phyloP scores from a whole-genome alignment of 441 rosid genomes.

The Populus hybrid region DNA sequence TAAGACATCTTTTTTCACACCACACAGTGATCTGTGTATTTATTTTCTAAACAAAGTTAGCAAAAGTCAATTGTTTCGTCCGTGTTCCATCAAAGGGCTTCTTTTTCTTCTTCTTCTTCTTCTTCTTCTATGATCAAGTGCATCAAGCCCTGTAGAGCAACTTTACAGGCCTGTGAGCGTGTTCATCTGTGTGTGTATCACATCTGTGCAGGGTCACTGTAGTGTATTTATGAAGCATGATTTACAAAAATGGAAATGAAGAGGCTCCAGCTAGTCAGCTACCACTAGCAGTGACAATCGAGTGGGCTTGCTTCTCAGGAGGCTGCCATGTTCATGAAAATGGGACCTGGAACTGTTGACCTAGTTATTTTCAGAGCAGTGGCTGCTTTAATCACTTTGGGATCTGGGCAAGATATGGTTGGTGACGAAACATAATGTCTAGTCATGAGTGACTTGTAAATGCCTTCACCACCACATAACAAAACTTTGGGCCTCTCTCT shows the following conservation, averaged over 20 bases:
- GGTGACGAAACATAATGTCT: background rate
- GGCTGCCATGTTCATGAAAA: background rate
- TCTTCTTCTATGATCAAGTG: background rate
- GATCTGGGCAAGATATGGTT: too few relatives aligned
- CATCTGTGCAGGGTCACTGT: background rate
- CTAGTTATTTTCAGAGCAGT: background rate
- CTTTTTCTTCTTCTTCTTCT: too few relatives aligned
- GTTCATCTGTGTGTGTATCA: background rate
- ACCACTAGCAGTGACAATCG: too few relatives aligned
- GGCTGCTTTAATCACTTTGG: slow-evolving; percentile 13
- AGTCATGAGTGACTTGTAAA: too few relatives aligned
- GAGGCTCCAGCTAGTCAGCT: background rate
- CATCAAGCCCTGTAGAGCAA: background rate
- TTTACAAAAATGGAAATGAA: background rate
- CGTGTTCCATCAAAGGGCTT: too few relatives aligned
- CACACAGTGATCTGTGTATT: too few relatives aligned
- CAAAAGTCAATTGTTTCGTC: too few relatives aligned
- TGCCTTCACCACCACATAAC: too few relatives aligned
- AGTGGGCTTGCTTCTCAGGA: background rate
- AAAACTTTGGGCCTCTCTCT: too few relatives aligned
- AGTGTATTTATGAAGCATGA: background rate
- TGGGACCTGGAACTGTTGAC: background rate
- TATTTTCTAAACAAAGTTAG: too few relatives aligned
- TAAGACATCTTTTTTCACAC: background rate
- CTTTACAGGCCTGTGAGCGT: background rate